Evolutionary conservation across 148 eudicot species (phyloP).

Genomic region (Dysphania ambrosioides): DNA sequence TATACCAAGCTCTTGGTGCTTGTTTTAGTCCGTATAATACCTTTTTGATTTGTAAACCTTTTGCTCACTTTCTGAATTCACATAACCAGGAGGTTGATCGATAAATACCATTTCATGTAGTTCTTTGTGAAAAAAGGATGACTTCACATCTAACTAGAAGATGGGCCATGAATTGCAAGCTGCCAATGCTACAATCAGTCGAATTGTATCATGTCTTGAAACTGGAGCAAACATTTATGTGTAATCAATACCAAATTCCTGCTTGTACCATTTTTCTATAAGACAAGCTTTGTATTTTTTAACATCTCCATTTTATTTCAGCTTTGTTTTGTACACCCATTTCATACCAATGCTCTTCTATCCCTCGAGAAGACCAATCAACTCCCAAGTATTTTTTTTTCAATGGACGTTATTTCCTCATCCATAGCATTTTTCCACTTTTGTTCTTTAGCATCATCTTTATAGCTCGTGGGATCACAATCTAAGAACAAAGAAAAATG

Average conservation of each 20-base stretch:
- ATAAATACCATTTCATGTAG: not conserved
- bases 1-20: too few species aligned
- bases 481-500: conserved; percentile 27
- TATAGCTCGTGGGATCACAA: conserved; percentile 24
- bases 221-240: conserved; percentile 16
- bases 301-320: conserved; percentile 13
- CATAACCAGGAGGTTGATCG: conserved; percentile 16
- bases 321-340: conserved; percentile 26
- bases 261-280: conserved; percentile 14
- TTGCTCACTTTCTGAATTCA: not conserved
- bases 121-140: conserved; percentile 11
- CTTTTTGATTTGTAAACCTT: conserved; percentile 9
- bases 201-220: too few species aligned
- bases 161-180: too few species aligned
- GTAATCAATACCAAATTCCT: conserved; percentile 15
- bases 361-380: conserved; percentile 4
- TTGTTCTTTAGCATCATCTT: conserved; percentile 18
- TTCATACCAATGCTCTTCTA: conserved; percentile 21
- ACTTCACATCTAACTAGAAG: conserved; percentile 23
- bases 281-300: conserved; percentile 18
- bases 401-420: conserved; percentile 22
- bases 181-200: too few species aligned
- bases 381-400: conserved; percentile 20
- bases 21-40: not conserved
- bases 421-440: conserved; percentile 27